Conservation (phyloP, 257 asterid genomes). For the Solanum lignicaule region DNA sequence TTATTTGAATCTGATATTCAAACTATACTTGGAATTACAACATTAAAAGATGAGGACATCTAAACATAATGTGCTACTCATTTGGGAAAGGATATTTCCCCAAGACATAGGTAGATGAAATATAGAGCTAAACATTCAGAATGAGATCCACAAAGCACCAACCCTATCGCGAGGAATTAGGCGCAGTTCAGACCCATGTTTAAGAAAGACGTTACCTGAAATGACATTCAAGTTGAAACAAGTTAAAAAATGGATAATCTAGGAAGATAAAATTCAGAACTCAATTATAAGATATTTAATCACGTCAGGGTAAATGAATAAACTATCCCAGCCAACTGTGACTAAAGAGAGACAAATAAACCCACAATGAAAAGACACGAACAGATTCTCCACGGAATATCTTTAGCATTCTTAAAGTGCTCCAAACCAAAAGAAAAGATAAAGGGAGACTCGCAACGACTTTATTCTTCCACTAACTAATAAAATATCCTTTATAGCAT, state of each 20-base stretch:
- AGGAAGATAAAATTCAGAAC: background rate
- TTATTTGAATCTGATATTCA: background rate
- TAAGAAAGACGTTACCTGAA: slow-evolving; percentile 85
- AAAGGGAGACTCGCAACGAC: background rate
- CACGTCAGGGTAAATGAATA: background rate
- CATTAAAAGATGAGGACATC: background rate
- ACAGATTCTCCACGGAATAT: background rate
- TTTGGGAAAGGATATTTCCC: background rate
- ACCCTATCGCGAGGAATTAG: slow-evolving; percentile 88
- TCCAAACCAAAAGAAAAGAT: background rate
- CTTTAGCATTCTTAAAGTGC: background rate
- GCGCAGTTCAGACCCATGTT: slow-evolving; percentile 83
- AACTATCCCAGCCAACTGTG: background rate
- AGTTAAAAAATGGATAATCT: background rate
- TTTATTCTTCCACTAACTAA: background rate
- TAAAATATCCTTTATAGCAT: background rate
- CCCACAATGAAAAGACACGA: background rate
- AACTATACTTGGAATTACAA: background rate
- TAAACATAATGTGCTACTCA: background rate
- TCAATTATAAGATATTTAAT: background rate
- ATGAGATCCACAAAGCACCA: slow-evolving; percentile 25
- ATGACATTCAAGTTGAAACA: background rate
- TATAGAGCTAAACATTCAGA: background rate
- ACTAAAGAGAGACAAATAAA: background rate
- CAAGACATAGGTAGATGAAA: background rate